phyloP scores from a whole-genome alignment of 139 green algal species.

The Auxenochlorella pyrenoidosa region DNA sequence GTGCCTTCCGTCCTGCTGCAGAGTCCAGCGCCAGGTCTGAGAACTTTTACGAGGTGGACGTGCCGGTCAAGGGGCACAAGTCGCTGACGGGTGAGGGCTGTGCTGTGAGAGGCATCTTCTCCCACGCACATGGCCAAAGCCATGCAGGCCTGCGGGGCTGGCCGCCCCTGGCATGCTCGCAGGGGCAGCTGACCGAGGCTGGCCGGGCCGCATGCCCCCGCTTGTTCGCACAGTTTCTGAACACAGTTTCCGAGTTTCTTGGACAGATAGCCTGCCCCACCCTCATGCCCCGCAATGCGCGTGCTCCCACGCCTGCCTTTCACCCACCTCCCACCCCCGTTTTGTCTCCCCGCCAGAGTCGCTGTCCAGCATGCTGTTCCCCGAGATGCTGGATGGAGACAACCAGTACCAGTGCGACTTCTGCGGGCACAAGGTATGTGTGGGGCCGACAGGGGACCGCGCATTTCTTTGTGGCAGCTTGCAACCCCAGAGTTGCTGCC shows the following conservation, averaged over 20 bases:
- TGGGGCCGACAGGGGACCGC: background rate
- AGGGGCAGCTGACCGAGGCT: background rate
- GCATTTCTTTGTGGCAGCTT: too few relatives aligned
- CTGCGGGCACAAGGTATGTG: constrained; percentile 54
- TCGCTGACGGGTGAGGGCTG: constrained; percentile 43
- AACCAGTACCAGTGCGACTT: constrained; percentile 89
- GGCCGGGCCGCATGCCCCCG: background rate
- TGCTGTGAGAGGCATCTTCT: too few relatives aligned
- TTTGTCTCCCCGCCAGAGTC: background rate
- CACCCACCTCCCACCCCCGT: background rate
- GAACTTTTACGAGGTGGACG: constrained; percentile 90
- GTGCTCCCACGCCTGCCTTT: background rate
- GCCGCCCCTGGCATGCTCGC: background rate
- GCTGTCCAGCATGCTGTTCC: constrained; percentile 59
- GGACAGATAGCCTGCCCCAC: background rate
- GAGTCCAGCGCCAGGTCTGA: constrained; percentile 45
- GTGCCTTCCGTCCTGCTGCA: background rate
- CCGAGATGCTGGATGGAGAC: constrained; percentile 81
- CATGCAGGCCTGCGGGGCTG: too few relatives aligned
- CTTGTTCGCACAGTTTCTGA: too few relatives aligned
- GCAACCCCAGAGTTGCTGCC: too few relatives aligned
- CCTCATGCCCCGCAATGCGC: too few relatives aligned
- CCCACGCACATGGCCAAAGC: too few relatives aligned
- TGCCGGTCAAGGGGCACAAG: constrained; percentile 74
- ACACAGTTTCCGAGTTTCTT: too few relatives aligned